These are phyloP conservation scores for Rehmannia glutinosa DNA, from an alignment of 257 asterid species.

Conservation along the genomic window DNA sequence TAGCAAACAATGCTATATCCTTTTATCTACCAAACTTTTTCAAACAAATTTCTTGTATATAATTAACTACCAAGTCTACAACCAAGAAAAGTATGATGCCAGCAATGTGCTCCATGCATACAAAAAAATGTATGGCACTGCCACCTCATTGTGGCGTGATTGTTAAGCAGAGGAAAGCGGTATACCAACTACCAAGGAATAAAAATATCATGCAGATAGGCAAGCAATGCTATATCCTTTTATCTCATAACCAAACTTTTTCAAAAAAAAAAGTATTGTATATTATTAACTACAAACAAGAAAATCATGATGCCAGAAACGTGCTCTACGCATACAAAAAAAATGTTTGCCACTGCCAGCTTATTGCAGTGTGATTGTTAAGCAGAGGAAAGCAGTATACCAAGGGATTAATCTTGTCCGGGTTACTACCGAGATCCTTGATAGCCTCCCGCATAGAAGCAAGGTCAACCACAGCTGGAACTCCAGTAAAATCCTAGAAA, in stretches of 20 bases:
- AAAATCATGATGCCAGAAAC: not conserved
- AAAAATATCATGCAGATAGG: not conserved
- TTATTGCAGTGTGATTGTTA: not conserved
- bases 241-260: not conserved
- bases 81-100: not conserved
- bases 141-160: not conserved
- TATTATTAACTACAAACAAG: not conserved
- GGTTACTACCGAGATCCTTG: slow-evolving; percentile 68
- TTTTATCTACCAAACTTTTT: not conserved
- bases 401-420: slow-evolving; percentile 86
- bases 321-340: not conserved
- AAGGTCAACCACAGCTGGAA: slow-evolving; percentile 93
- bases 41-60: not conserved
- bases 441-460: slow-evolving; percentile 96
- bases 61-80: not conserved
- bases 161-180: not conserved
- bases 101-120: not conserved
- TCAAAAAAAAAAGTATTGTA: not conserved
- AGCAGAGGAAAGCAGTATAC: slow-evolving; percentile 30
- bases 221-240: not conserved
- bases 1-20: not conserved
- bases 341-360: not conserved
- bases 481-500: slow-evolving; percentile 91
- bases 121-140: not conserved
- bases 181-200: slow-evolving; percentile 59